Base-by-base conservation (phyloP, 139 green algal genomes). In the Chlorella sp. region DNA sequence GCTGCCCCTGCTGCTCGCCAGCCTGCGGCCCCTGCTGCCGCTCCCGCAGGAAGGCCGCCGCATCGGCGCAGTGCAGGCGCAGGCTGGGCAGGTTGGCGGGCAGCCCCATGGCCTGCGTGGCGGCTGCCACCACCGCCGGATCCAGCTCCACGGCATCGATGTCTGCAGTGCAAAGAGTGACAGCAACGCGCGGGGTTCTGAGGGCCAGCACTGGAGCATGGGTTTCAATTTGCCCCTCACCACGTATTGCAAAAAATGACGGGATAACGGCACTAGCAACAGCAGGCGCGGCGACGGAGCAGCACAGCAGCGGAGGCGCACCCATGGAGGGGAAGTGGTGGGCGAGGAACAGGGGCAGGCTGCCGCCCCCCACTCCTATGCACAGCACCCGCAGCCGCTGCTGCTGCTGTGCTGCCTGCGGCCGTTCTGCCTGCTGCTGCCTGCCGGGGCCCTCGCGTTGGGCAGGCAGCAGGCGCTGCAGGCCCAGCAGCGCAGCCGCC, bases 141-240 rank as follows among this genome's bases (percentile, higher is more conserved):
- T 94, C 91, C 13, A 94, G 81, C 41, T 94, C 91, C 46, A 94
- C 89, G 43, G 88, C 90, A 62, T 93, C 87, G 17, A 94, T 69
- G 1, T 82, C 64, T 83, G 78, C 78, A 48, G 14, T 7, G 54
- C 32, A 28, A n/a, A n/a, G n/a, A n/a, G 58, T 3, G 1, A 78
- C 41, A 40, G 28, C 40, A 56, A n/a, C n/a, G n/a, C n/a, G n/a
- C n/a, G n/a, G n/a, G n/a, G n/a, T n/a, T n/a, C n/a, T n/a, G n/a
- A n/a, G n/a, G n/a, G n/a, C n/a, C n/a, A n/a, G n/a, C n/a, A n/a
- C n/a, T n/a, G n/a, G n/a, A n/a, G n/a, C n/a, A n/a, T n/a, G n/a
- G n/a, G n/a, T n/a, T n/a, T n/a, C n/a, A n/a, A n/a, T n/a, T n/a
- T n/a, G n/a, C n/a, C n/a, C n/a, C n/a, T n/a, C n/a, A n/a, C n/a